These are phyloP conservation scores for Stephanodiscus triporus DNA, from an alignment of 108 stramenopile genomes.

Conservation along the genomic window DNA sequence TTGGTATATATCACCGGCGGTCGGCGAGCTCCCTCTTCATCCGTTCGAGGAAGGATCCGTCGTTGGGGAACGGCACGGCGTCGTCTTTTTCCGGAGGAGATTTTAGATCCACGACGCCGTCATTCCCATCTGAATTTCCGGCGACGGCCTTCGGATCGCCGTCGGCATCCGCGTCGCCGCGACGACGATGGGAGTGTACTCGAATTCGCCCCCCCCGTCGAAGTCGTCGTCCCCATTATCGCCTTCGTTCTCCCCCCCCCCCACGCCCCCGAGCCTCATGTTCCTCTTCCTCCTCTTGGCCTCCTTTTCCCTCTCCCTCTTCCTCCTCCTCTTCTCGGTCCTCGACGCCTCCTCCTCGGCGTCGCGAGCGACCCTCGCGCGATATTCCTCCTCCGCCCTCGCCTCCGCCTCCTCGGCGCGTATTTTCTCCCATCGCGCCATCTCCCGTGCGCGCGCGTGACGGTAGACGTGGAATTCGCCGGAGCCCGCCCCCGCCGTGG, in stretches of 20 bases:
- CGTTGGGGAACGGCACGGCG: slow-evolving; percentile 45
- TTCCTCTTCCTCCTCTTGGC: slow-evolving; percentile 81
- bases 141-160: too few relatives aligned
- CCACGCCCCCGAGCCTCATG: slow-evolving; percentile 62
- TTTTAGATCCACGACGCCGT: slow-evolving; percentile 5
- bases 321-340: slow-evolving; percentile 72
- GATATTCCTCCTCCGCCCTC: slow-evolving; percentile 56
- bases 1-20: neutral
- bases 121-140: neutral
- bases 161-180: neutral
- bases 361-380: slow-evolving; percentile 25
- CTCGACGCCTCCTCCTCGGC: slow-evolving; percentile 49
- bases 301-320: slow-evolving; percentile 86
- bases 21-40: slow-evolving; percentile 55
- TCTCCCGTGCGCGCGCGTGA: slow-evolving; percentile 84
- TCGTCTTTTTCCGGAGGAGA: slow-evolving; percentile 4
- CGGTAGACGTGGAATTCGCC: slow-evolving; percentile 94
- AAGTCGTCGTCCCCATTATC: slow-evolving; percentile 6
- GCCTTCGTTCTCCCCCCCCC: neutral
- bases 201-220: slow-evolving; percentile 45
- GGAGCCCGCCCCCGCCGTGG: slow-evolving; percentile 84
- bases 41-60: slow-evolving; percentile 73
- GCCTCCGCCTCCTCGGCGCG: slow-evolving; percentile 56
- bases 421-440: slow-evolving; percentile 71
- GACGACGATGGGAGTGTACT: slow-evolving; percentile 38